These are phyloP conservation scores for Alternaria alternata DNA, from an alignment of 2,329 filamentous ascomycete species.

Conservation along the genomic window DNA sequence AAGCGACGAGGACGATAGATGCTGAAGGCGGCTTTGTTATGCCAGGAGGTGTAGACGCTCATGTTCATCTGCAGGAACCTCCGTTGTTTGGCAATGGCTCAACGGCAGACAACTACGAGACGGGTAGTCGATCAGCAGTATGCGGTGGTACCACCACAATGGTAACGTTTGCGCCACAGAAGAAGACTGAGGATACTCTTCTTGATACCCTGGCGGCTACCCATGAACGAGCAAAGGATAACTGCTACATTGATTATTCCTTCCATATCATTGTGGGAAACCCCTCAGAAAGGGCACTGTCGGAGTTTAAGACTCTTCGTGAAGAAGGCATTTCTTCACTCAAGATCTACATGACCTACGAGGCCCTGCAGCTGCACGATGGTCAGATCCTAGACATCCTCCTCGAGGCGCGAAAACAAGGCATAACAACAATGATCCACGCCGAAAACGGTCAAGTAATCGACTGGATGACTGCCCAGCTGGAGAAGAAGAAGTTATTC, in stretches of 20 bases:
- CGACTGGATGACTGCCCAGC: conserved; percentile 62
- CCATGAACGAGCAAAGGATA: conserved; percentile 53
- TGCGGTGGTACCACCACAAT: conserved; percentile 60
- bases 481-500: conserved; percentile 58
- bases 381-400: conserved; percentile 50
- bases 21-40: conserved; percentile 58
- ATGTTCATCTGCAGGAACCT: conserved; percentile 58
- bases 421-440: conserved; percentile 65
- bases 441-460: conserved; percentile 64
- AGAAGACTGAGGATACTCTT: conserved; percentile 55
- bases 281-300: conserved; percentile 44
- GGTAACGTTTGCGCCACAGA: conserved; percentile 59
- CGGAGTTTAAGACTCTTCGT: conserved; percentile 48
- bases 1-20: conserved; percentile 49
- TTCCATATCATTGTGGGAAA: conserved; percentile 53
- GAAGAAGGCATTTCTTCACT: conserved; percentile 50
- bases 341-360: conserved; percentile 57
- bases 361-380: conserved; percentile 51
- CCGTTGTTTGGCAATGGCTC: conserved; percentile 55
- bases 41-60: conserved; percentile 56
- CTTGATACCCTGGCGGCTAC: conserved; percentile 55
- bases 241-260: conserved; percentile 60
- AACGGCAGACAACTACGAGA: conserved; percentile 52
- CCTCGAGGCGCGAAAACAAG: conserved; percentile 52
- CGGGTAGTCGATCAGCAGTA: conserved; percentile 56